phyloP scores from a whole-genome alignment of 2,329 filamentous ascomycete genomes.

The Curvularia eragrostidis region DNA sequence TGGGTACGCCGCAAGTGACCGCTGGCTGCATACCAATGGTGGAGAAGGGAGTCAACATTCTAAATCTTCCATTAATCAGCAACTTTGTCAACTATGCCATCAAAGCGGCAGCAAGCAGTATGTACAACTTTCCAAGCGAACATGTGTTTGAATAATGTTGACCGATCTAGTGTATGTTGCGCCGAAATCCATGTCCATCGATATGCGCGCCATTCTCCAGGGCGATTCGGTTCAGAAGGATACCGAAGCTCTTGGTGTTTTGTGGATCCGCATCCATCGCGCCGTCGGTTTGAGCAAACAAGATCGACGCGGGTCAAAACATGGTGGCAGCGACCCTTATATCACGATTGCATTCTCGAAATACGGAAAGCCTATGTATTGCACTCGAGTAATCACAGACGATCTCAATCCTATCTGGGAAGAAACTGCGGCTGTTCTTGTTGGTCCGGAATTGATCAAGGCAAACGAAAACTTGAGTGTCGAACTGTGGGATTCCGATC shows the following conservation, averaged over 20 bases:
- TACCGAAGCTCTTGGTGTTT: constrained; percentile 81
- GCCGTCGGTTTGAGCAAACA: constrained; percentile 90
- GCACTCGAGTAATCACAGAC: constrained; percentile 93
- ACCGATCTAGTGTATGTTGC: constrained; percentile 75
- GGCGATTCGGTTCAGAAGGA: constrained; percentile 94
- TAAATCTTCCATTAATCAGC: constrained; percentile 90
- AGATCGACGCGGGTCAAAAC: constrained; percentile 78
- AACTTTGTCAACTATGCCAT: constrained; percentile 98
- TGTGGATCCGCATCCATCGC: constrained; percentile 91
- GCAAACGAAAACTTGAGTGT: constrained; percentile 91
- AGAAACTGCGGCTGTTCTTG: constrained; percentile 82
- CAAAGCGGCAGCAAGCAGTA: constrained; percentile 73
- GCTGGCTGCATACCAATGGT: constrained; percentile 92
- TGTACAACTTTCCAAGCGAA: constrained; percentile 2
- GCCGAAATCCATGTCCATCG: constrained; percentile 90
- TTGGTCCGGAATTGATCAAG: constrained; percentile 89
- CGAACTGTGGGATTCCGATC: constrained; percentile 95
- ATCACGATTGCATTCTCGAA: constrained; percentile 95
- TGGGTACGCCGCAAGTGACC: constrained; percentile 88
- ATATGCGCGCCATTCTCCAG: constrained; percentile 87
- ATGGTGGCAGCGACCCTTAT: constrained; percentile 92
- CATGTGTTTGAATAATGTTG: constrained; percentile 37
- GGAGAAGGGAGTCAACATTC: constrained; percentile 85
- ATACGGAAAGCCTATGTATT: constrained; percentile 97
- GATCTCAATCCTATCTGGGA: constrained; percentile 93